phyloP scores from a whole-genome alignment of 106 monocot genomes.

The Amphibolis antarctica region DNA sequence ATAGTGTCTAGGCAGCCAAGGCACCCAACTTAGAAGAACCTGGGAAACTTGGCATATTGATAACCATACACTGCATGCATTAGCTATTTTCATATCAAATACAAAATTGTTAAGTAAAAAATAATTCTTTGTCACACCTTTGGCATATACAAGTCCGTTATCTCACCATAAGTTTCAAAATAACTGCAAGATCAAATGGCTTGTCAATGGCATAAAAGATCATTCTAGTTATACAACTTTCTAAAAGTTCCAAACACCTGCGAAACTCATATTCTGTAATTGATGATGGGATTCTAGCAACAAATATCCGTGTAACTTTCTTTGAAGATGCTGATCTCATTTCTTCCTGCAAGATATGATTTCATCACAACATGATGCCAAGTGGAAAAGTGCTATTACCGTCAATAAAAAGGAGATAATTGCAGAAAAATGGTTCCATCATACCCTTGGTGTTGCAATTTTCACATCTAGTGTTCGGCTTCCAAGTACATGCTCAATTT shows the following conservation, averaged over 20 bases:
- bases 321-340: conserved; percentile 58
- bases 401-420: not conserved
- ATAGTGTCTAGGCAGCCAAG: no score
- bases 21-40: no score
- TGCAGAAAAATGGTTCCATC: not conserved
- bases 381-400: not conserved
- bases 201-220: not conserved
- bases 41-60: no score
- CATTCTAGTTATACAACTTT: not conserved
- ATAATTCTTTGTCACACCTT: conserved; percentile 41
- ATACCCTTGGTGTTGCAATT: conserved; percentile 93
- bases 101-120: not conserved
- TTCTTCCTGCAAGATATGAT: conserved; percentile 57
- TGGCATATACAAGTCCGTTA: conserved; percentile 97
- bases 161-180: conserved; percentile 89
- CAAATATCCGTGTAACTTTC: conserved; percentile 92
- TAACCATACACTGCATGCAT: no score
- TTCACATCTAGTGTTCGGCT: conserved; percentile 92
- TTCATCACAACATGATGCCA: not conserved
- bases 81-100: no score
- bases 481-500: conserved; percentile 86
- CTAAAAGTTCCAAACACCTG: conserved; percentile 23
- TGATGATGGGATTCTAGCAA: conserved; percentile 82
- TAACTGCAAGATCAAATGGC: conserved; percentile 43
- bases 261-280: conserved; percentile 75